Base-by-base conservation (phyloP, 2,329 filamentous ascomycete species). In the Chaetomium olivaceum region DNA sequence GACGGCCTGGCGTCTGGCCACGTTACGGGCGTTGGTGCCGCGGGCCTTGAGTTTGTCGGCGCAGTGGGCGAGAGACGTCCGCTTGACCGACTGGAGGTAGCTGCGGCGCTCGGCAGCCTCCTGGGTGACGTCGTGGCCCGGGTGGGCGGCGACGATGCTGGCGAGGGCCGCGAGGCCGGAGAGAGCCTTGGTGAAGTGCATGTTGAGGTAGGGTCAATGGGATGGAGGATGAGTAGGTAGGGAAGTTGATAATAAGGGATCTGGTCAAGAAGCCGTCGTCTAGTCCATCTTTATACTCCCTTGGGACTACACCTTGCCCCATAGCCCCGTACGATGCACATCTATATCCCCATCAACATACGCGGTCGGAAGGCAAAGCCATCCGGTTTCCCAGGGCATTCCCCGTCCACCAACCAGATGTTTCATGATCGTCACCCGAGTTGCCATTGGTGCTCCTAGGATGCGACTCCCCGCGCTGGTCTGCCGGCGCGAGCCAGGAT, bases 31-130 rank as follows among this genome's bases (percentile, higher is more conserved):
- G 67, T 80, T 75, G 14, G 76, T 66, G 21, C 78, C 79, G 29
- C 79, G 77, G 14, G 77, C 76, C 70, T 74, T 76, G 62, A 82
- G 72, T 69, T 76, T 76, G 5, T 73, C 73, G 33, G 78, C 71
- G 68, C 80, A 82, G 61, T 80, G 77, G 25, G 71, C 69, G 21
- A 81, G 73, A 43, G 77, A 74, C 46, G 76, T 65, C 55, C 74
- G 73, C 33, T 73, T 71, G 46, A 70, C 69, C 61, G 77, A 58
- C 67, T 63, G 72, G 58, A 82, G 69, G 67, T 77, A 78, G 0
- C 71, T 71, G 14, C 76, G 77, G 48, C 79, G 80, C 70, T 78
- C 80, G 4, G 76, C 77, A 12, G 76, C 75, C 71, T 82, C 80
- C 14, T 77, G 74, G 56, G 70, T 70, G 61, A 77, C 70, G 62